These are phyloP conservation scores for Colletotrichum endophyticum DNA, from an alignment of 2,329 filamentous ascomycete species.

Conservation along the genomic window DNA sequence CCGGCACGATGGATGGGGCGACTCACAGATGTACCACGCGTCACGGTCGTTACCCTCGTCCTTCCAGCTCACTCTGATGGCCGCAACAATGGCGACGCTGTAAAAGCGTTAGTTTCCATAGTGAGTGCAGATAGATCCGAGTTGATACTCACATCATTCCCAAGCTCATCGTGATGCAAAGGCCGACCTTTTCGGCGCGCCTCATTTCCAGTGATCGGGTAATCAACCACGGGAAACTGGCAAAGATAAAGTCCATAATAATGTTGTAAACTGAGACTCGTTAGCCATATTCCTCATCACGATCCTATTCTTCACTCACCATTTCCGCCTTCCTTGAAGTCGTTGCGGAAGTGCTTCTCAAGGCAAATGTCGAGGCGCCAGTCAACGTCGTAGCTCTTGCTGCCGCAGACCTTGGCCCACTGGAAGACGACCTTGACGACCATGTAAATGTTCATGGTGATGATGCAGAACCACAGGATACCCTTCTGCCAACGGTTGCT, in stretches of 20 bases:
- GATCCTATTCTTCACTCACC: conserved; percentile 33
- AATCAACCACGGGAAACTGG: conserved; percentile 33
- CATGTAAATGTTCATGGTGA: conserved; percentile 52
- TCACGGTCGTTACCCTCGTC: conserved; percentile 50
- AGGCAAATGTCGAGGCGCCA: conserved; percentile 53
- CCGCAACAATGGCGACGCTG: conserved; percentile 51
- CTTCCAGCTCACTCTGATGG: conserved; percentile 54
- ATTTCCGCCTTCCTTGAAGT: conserved; percentile 57
- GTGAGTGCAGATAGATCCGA: not conserved
- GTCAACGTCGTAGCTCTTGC: conserved; percentile 47
- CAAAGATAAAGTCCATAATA: conserved; percentile 36
- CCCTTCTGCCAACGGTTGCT: conserved; percentile 47
- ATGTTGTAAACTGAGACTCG: conserved; percentile 51
- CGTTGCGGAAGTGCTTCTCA: conserved; percentile 36
- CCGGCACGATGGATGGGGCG: not conserved
- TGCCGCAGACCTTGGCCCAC: conserved; percentile 50
- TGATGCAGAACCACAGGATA: conserved; percentile 54
- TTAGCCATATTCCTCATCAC: not conserved
- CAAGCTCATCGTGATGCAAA: conserved; percentile 29
- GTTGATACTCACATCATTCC: conserved; percentile 36
- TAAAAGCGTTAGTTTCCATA: not conserved
- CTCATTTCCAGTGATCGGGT: conserved; percentile 34
- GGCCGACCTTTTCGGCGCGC: conserved; percentile 31
- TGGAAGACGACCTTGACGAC: conserved; percentile 52
- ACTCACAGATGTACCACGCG: conserved; percentile 49